These are phyloP conservation scores for Dioscorea zingiberensis DNA, from an alignment of 106 monocot species.

Conservation along the genomic window DNA sequence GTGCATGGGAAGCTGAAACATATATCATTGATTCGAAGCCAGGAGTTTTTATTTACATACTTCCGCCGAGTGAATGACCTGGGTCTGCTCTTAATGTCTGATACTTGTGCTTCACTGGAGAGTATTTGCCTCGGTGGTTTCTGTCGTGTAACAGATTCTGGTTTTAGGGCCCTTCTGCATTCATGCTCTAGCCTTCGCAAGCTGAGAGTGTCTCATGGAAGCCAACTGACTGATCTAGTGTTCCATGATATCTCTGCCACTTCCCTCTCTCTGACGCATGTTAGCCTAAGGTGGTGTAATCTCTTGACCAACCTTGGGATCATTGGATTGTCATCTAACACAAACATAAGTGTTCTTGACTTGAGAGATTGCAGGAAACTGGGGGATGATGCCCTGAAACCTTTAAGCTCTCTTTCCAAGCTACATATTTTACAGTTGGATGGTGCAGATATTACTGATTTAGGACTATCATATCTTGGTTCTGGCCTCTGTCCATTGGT, in stretches of 20 bases:
- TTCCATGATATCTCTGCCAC: conserved; percentile 97
- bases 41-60: conserved; percentile 70
- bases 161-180: conserved; percentile 84
- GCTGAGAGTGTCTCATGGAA: conserved; percentile 74
- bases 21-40: conserved; percentile 77
- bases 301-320: conserved; percentile 70
- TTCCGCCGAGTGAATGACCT: conserved; percentile 87
- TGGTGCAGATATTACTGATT: conserved; percentile 58
- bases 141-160: conserved; percentile 85
- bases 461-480: conserved; percentile 65
- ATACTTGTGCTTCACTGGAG: conserved; percentile 67
- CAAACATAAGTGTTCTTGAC: conserved; percentile 61
- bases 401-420: conserved; percentile 51
- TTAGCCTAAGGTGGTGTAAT: conserved; percentile 82
- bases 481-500: conserved; percentile 39
- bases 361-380: conserved; percentile 75
- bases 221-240: conserved; percentile 85
- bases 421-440: conserved; percentile 68
- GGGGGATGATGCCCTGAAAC: conserved; percentile 54
- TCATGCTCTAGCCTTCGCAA: conserved; percentile 61
- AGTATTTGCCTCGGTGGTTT: conserved; percentile 88
- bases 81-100: conserved; percentile 75
- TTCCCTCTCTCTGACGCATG: conserved; percentile 78
- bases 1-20: conserved; percentile 68
- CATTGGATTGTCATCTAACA: conserved; percentile 48